phyloP scores from a whole-genome alignment of 176 grass and related monocot species.

The Oryza meridionalis region DNA sequence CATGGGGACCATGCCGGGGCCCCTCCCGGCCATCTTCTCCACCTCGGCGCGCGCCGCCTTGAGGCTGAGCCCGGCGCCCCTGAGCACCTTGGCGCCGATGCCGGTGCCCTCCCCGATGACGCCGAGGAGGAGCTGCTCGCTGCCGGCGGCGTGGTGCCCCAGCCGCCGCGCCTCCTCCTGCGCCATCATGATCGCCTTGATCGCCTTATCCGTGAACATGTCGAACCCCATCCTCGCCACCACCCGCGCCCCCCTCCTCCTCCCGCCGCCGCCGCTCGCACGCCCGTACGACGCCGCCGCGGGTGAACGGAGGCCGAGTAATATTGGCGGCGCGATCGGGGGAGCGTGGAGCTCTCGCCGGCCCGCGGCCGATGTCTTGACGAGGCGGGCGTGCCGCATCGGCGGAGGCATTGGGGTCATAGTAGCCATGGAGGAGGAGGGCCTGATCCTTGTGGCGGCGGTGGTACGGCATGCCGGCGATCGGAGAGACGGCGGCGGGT shows the following conservation, averaged over 20 bases:
- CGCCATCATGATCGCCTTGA: slow-evolving; percentile 22
- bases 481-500: too few species aligned
- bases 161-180: slow-evolving; percentile 25
- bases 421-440: too few species aligned
- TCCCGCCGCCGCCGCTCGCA: neutral
- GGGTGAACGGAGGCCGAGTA: too few species aligned
- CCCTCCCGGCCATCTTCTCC: neutral
- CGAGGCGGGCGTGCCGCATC: too few species aligned
- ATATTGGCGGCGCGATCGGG: too few species aligned
- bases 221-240: neutral
- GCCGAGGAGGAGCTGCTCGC: slow-evolving; percentile 25
- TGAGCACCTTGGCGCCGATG: neutral
- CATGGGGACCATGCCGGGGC: neutral
- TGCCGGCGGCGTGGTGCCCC: slow-evolving; percentile 19
- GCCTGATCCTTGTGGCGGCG: too few species aligned
- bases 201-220: slow-evolving; percentile 21
- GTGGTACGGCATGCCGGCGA: too few species aligned
- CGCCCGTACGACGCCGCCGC: too few species aligned
- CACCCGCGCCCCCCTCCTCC: neutral
- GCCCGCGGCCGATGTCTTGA: too few species aligned
- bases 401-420: too few species aligned
- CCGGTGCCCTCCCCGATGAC: slow-evolving; percentile 6
- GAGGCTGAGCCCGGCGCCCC: neutral
- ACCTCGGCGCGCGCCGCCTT: slow-evolving; percentile 2
- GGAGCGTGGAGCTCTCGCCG: too few species aligned